phyloP scores from a whole-genome alignment of 768 basidiomycete species.

The Tulasnella sp. region DNA sequence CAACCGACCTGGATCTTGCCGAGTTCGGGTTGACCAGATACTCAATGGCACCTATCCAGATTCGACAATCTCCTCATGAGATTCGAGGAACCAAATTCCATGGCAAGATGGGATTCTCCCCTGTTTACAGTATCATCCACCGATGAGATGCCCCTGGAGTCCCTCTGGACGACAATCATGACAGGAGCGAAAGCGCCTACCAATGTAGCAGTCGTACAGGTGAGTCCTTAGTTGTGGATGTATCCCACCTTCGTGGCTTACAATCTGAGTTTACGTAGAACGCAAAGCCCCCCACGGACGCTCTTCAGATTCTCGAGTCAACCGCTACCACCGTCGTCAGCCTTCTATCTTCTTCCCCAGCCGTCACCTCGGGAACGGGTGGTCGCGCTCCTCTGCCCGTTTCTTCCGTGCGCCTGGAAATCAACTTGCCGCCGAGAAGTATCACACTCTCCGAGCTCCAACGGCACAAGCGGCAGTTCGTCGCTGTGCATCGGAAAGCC shows the following conservation, averaged over 20 bases:
- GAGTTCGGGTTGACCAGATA: conserved; percentile 18
- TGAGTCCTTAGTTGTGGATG: not conserved
- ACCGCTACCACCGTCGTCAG: conserved; percentile 67
- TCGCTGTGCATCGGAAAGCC: conserved; percentile 83
- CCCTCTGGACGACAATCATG: conserved; percentile 78
- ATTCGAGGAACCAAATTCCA: conserved; percentile 95
- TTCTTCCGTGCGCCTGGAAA: conserved; percentile 43
- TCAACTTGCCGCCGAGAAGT: conserved; percentile 64
- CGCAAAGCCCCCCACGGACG: conserved; percentile 80
- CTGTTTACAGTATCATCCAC: conserved; percentile 80
- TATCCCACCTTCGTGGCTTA: not conserved
- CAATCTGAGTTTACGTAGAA: conserved; percentile 46
- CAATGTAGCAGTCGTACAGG: conserved; percentile 46
- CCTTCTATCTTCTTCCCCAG: conserved; percentile 64
- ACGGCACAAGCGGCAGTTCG: conserved; percentile 86
- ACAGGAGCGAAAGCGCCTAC: conserved; percentile 80
- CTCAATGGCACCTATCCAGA: conserved; percentile 42
- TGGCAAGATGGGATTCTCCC: conserved; percentile 99
- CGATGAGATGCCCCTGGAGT: conserved; percentile 62
- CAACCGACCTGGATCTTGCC: not conserved
- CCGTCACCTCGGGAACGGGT: conserved; percentile 49
- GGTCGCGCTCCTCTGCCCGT: conserved; percentile 53
- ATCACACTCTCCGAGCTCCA: conserved; percentile 86
- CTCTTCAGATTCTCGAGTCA: conserved; percentile 78
- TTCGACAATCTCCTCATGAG: conserved; percentile 82